A percentile compares a stretch with the other conserved stretches of the same genome.
These are phyloP conservation scores for Blastobotrys malaysiensis DNA, from an alignment of 1,139 yeast species.

Conservation along the genomic window DNA sequence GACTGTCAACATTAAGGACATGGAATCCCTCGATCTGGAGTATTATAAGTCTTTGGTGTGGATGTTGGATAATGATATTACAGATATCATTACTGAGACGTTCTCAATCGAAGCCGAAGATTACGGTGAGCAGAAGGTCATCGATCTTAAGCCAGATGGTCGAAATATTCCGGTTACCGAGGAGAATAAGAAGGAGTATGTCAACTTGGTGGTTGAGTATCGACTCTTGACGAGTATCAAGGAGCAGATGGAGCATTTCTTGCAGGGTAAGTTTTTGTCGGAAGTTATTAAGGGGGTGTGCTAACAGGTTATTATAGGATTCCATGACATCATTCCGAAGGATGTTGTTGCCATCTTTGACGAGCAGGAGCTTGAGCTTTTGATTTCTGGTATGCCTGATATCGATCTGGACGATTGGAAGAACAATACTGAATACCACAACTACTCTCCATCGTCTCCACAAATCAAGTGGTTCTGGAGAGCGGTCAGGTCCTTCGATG, in stretches of 20 bases:
- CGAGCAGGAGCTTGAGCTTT: constrained; percentile 89
- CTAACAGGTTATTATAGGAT: constrained; percentile 42
- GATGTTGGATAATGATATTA: constrained; percentile 95
- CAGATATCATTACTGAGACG: constrained; percentile 94
- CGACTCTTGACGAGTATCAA: constrained; percentile 76
- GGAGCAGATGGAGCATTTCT: constrained; percentile 82
- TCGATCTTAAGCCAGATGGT: constrained; percentile 80
- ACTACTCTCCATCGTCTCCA: constrained; percentile 77
- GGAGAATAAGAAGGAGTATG: constrained; percentile 86
- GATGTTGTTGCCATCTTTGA: constrained; percentile 84
- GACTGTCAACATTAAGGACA: constrained; percentile 80
- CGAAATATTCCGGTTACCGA: constrained; percentile 83
- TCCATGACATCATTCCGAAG: constrained; percentile 88
- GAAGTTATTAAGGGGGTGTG: constrained; percentile 2
- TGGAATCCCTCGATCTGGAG: constrained; percentile 91
- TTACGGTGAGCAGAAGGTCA: constrained; percentile 78
- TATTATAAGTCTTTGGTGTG: constrained; percentile 88
- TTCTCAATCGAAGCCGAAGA: constrained; percentile 93
- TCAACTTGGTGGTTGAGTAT: constrained; percentile 78
- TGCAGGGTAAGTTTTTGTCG: constrained; percentile 36
- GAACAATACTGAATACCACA: constrained; percentile 72
- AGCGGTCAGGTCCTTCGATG: constrained; percentile 90
- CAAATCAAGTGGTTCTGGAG: constrained; percentile 99
- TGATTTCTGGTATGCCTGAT: constrained; percentile 93
- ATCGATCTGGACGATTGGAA: constrained; percentile 97